These are phyloP conservation scores for Aspergillus caelatus DNA, from an alignment of 2,329 filamentous ascomycete genomes.

Conservation along the genomic window DNA sequence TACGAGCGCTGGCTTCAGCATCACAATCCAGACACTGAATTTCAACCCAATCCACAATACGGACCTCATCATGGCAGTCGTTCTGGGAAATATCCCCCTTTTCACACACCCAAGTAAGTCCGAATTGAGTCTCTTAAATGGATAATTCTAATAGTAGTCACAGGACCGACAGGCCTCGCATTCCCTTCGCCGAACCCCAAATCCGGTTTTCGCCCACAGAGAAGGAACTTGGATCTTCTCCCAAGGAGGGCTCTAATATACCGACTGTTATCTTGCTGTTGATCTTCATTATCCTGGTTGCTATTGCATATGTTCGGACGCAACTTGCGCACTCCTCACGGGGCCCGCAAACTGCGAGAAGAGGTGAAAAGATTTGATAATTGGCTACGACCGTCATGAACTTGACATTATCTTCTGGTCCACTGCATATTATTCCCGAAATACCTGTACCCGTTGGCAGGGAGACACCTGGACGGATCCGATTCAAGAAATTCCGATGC, in stretches of 20 bases:
- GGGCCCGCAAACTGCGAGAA: background rate
- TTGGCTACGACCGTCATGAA: background rate
- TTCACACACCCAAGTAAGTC: background rate
- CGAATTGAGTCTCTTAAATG: background rate
- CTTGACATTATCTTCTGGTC: background rate
- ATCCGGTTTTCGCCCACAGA: background rate
- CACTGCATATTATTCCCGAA: too few species aligned
- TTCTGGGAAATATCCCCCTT: background rate
- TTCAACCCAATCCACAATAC: background rate
- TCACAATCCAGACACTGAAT: slow-evolving; percentile 1
- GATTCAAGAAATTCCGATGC: background rate
- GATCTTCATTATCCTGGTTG: background rate
- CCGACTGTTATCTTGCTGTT: background rate
- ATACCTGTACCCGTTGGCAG: background rate
- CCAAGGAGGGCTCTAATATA: background rate
- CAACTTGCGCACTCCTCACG: background rate
- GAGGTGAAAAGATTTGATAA: background rate
- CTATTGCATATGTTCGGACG: background rate
- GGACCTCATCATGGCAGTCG: background rate
- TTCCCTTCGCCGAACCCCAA: background rate
- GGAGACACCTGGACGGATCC: background rate
- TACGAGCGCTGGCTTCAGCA: slow-evolving; percentile 8
- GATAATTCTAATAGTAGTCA: background rate
- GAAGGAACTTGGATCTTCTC: background rate
- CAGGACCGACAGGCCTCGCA: background rate